Evolutionary conservation across 176 grass and related monocot genomes (phyloP).

Genomic region (Paspalum vaginatum): DNA sequence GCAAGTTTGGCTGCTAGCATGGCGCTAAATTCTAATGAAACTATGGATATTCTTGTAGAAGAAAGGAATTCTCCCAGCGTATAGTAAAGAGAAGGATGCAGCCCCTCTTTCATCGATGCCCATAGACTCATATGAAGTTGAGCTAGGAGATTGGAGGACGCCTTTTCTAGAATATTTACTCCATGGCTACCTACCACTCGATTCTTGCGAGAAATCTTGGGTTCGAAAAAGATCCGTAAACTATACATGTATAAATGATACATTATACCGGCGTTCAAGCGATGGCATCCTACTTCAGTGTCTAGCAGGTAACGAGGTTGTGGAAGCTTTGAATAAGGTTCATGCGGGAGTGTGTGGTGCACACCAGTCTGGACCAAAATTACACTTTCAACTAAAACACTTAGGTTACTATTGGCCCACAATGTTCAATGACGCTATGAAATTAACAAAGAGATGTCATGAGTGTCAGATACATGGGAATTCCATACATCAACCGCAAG

Average conservation of each 20-base stretch:
- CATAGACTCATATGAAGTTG: not conserved
- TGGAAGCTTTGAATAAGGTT: not conserved
- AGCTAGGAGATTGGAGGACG: not conserved
- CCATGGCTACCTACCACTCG: not conserved
- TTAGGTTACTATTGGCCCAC: slow-evolving; percentile 2
- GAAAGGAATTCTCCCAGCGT: too few species aligned
- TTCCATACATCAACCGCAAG: slow-evolving; percentile 2
- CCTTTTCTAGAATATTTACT: not conserved
- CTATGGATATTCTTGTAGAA: too few species aligned
- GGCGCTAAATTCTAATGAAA: too few species aligned
- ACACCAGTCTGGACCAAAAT: not conserved
- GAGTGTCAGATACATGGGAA: not conserved
- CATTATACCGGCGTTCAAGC: not conserved
- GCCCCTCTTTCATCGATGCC: not conserved
- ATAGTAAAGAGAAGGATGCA: not conserved
- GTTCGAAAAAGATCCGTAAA: not conserved
- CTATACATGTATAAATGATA: not conserved
- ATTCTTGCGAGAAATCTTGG: not conserved
- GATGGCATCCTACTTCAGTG: not conserved
- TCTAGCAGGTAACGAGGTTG: not conserved
- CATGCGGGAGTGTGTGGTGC: not conserved
- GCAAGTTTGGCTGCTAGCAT: too few species aligned
- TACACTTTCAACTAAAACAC: not conserved
- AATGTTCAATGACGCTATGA: not conserved
- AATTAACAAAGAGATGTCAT: slow-evolving; percentile 11